Evolutionary conservation across 2,329 filamentous ascomycete species (phyloP), one percentile per base, ranked within the genome.

Genomic region (Penicillium sp.): DNA sequence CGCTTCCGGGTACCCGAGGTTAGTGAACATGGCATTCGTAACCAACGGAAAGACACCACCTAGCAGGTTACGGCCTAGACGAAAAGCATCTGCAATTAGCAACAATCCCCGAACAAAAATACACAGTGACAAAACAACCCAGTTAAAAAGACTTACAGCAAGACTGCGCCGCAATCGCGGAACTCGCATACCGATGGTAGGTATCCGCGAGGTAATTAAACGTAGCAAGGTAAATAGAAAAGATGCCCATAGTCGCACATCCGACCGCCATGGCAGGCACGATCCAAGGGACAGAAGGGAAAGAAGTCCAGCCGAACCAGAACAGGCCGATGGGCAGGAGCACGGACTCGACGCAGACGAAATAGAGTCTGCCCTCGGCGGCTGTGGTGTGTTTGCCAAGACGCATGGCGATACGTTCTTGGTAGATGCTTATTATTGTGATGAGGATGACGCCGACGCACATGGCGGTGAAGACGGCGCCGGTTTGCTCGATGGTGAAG

Each of bases 171-270:
- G 91, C 91, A 5, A 95, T 74, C 0, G 91, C 90, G 0, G 88
- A 93, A 33, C 85, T 89, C 0, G 91, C 89, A 61, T 92, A 95
- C 2, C 80, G 77, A 64, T 90, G 86, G 68, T 95, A 96, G 1
- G 85, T 86, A 64, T 96, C 91, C 16, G 90, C 89, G 1, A 96
- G 78, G 60, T 95, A 96, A 66, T 96, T 96, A 74, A 96, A 95
- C 0, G 89, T 88, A 2, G 90, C 86, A 1, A 96, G 78, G 64
- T 95, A 95, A 30, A 96, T 83, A 34, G 82, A 85, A 67, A 89
- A 92, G 56, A 96, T 95, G 25, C 91, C 86, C 76, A 92, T 87
- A 0, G 87, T 92, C 0, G 89, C 84, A 51, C 89, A 80, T 0
- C 78, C 81, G 29, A 95, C 77, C 0, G 83, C 86, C 3, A 92